Conservation (phyloP, 768 basidiomycete genomes). For the Podaxis sp. region DNA sequence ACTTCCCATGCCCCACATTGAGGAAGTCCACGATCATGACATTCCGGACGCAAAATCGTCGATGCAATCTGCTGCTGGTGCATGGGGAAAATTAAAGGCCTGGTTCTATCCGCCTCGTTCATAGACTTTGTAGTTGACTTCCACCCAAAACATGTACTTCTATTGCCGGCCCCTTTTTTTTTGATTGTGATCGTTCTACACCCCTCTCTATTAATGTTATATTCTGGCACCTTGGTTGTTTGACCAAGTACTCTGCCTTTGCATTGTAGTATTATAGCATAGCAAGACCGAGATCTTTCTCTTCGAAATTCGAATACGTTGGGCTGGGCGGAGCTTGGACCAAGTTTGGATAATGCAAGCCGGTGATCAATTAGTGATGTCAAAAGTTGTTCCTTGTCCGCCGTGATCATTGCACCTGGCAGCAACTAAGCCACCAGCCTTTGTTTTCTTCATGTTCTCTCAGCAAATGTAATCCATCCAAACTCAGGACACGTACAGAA, state of each 20-base stretch:
- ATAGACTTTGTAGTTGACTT: background rate
- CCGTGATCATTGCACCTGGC: background rate
- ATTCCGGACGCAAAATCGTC: background rate
- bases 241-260: background rate
- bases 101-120: constrained; percentile 16
- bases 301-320: background rate
- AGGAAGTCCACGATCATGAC: background rate
- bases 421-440: background rate
- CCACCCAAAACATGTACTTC: constrained; percentile 6
- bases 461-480: background rate
- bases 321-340: background rate
- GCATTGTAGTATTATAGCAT: constrained; percentile 12
- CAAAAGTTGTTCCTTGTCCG: background rate
- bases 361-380: constrained; percentile 1
- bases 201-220: constrained; percentile 6
- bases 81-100: constrained; percentile 18
- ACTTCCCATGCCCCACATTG: constrained; percentile 18
- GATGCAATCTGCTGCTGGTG: background rate
- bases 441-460: background rate
- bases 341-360: background rate
- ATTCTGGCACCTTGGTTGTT: background rate
- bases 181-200: background rate
- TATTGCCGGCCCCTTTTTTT: background rate
- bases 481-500: background rate
- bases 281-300: background rate